Base-by-base conservation (phyloP, 1,139 yeast genomes). In the Meyerozyma carpophila region DNA sequence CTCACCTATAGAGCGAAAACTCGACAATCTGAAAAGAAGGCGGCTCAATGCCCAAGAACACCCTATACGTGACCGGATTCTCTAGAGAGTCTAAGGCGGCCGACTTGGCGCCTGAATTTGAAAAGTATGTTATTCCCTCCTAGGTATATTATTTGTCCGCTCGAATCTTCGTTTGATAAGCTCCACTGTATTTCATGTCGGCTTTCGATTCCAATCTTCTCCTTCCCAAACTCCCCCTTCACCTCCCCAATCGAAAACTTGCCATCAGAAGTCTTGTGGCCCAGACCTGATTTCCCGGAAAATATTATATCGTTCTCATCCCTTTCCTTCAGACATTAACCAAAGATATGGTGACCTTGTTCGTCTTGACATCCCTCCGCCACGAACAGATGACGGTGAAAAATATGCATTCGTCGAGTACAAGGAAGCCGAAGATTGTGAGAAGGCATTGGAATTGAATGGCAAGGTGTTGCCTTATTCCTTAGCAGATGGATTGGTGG, bases 351-450 rank as follows among this genome's bases (percentile, higher is more conserved):
- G 90, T 40, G 77, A 77, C 51, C 66, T 83, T 42, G 79, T 81
- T 44, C 74, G 87, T 61, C 79, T 84, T 48, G 87, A 80, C 53
- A 80, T 83, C 45, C 84, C 88, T 32, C 87, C 88, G 43, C 84
- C 88, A 45, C 75, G 83, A 61, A 70, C 78, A 26, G 77, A 77
- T 46, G 82, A 78, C 48, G 82, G 84, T 40, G 73, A 79, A 53
- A 82, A 82, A 52, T 83, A 74, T 55, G 90, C 89, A n/a, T 84
- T 83, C 62, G 88, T 84, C 29, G 88, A 83, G 57, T 84, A 74
- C 57, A 77, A 78, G 54, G 76, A 71, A 45, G 60, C 68, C 16
- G 78, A 78, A 49, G 84, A 81, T 55, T 82, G 87, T 52, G 83
- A 80, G 53, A 73, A 73, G 43, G 87, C 88, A 11, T 59, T 82